Percentiles rank a stretch among this genome's conserved stretches.
Conservation (phyloP, 2,329 filamentous ascomycete genomes). For the Cytospora schulzeri region DNA sequence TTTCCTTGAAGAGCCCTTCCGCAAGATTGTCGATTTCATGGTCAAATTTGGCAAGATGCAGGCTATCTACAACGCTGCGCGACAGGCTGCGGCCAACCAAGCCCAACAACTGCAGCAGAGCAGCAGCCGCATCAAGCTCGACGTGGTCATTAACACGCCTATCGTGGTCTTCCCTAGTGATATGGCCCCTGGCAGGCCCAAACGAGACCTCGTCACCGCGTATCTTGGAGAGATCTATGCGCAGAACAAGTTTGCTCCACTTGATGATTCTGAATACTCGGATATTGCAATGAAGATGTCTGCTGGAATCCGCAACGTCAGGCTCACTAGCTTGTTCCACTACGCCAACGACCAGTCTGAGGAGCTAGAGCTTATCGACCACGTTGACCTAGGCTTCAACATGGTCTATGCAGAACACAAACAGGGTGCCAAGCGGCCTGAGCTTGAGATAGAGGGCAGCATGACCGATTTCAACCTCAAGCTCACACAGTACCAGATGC, state of each 20-base stretch:
- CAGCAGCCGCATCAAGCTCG: constrained; percentile 88
- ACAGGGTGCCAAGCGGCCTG: constrained; percentile 74
- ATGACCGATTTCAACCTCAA: constrained; percentile 93
- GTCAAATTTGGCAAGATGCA: constrained; percentile 99
- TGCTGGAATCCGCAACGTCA: constrained; percentile 88
- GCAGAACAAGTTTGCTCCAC: constrained; percentile 84
- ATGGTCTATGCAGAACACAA: constrained; percentile 90
- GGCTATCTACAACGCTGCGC: constrained; percentile 94
- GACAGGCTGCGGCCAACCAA: constrained; percentile 90
- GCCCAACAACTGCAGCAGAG: constrained; percentile 92
- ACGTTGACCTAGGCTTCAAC: constrained; percentile 91
- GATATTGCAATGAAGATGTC: constrained; percentile 86
- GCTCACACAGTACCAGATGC: constrained; percentile 88
- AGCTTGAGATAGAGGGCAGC: constrained; percentile 85
- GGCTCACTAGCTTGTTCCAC: constrained; percentile 85
- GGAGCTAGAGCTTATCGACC: constrained; percentile 94
- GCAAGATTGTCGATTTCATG: constrained; percentile 96
- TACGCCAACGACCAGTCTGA: constrained; percentile 73
- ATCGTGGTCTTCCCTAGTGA: constrained; percentile 92
- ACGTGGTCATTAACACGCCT: constrained; percentile 89
- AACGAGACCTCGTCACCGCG: constrained; percentile 83
- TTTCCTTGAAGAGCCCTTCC: constrained; percentile 94
- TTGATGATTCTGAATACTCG: constrained; percentile 75
- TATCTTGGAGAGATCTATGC: constrained; percentile 97
- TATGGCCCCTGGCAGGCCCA: constrained; percentile 67